A percentile compares a stretch with the other conserved stretches of the same genome.
Conservation (phyloP, 2,329 filamentous ascomycete genomes). For the Arthrobotrys musiformis region DNA sequence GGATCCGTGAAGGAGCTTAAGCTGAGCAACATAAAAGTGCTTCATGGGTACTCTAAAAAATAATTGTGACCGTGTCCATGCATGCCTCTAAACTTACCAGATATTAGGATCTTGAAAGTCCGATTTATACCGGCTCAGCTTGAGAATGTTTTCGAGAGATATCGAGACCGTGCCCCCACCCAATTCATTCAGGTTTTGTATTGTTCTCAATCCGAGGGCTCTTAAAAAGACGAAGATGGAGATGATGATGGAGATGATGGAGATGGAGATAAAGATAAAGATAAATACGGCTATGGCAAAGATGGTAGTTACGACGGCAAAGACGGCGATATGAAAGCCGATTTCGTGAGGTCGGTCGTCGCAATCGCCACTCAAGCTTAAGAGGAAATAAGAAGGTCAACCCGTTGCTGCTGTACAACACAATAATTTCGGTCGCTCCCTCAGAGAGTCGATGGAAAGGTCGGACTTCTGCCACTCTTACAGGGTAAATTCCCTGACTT, state of each 20-base stretch:
- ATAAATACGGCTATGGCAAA: too few relatives aligned
- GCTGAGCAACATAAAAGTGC: background rate
- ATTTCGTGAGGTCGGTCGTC: background rate
- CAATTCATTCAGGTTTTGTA: background rate
- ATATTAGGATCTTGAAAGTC: background rate
- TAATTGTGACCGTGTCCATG: background rate
- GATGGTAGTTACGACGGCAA: background rate
- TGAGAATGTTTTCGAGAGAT: slow-evolving; percentile 36
- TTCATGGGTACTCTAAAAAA: background rate
- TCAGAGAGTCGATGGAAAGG: slow-evolving; percentile 3
- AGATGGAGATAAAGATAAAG: background rate
- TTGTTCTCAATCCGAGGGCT: background rate
- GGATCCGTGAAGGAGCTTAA: background rate
- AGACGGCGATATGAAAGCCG: background rate
- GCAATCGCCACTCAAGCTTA: background rate
- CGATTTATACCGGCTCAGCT: slow-evolving; percentile 12
- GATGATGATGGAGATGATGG: background rate
- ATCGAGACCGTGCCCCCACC: background rate
- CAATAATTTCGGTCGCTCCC: background rate
- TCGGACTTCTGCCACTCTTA: slow-evolving; percentile 1
- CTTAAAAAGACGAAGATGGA: background rate
- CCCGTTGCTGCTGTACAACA: background rate
- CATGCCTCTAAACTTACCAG: slow-evolving; percentile 6
- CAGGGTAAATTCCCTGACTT: slow-evolving; percentile 19
- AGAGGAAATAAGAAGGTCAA: background rate